Evolutionary conservation across 306 rosid species (phyloP).

Genomic region (Gastrolobium villosum): DNA sequence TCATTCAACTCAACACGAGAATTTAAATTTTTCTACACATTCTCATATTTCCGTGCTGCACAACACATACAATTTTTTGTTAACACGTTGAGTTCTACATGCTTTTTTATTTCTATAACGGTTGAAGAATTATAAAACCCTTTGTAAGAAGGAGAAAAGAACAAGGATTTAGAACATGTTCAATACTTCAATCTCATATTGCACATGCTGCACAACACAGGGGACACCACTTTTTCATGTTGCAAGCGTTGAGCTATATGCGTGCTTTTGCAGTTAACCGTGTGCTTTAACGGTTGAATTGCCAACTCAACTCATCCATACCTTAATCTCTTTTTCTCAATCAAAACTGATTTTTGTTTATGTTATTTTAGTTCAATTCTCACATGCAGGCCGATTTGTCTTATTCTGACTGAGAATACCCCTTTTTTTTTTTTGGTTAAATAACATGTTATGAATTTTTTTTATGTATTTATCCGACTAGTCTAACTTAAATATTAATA

Average conservation of each 20-base stretch:
- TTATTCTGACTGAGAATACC: background rate
- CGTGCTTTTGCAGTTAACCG: slow-evolving; percentile 25
- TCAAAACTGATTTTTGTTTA: background rate
- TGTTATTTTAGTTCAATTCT: slow-evolving; percentile 20
- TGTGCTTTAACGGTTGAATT: slow-evolving; percentile 48
- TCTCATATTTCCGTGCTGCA: too few species aligned
- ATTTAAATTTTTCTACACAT: too few species aligned
- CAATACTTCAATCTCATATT: background rate
- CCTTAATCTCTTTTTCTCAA: background rate
- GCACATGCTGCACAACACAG: slow-evolving; percentile 20
- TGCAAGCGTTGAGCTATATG: too few species aligned
- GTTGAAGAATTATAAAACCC: too few species aligned
- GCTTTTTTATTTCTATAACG: too few species aligned
- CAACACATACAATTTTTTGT: too few species aligned
- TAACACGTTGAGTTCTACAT: too few species aligned
- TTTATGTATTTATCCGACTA: too few species aligned
- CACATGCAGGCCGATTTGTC: slow-evolving; percentile 42
- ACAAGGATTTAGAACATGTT: background rate
- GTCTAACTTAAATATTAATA: too few species aligned
- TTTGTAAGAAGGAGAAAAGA: background rate
- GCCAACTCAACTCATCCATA: background rate
- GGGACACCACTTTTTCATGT: background rate
- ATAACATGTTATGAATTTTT: too few species aligned
- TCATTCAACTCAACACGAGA: too few species aligned
- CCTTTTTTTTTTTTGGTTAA: too few species aligned